These are phyloP conservation scores for Mortierella alpina DNA, from an alignment of 192 early-diverging fungal genomes.

Conservation along the genomic window DNA sequence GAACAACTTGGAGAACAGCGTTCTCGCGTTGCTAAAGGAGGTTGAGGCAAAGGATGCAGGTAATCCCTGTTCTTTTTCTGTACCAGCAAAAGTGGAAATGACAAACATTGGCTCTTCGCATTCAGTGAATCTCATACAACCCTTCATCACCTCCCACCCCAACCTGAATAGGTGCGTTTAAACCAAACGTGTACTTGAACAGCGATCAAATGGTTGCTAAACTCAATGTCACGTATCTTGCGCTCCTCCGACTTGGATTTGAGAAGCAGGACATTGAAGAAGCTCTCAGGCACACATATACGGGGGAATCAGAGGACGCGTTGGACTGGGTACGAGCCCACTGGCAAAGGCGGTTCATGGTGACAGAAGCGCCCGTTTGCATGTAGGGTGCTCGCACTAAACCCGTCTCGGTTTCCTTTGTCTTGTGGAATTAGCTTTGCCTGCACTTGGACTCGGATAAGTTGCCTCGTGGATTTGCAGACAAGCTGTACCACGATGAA, in stretches of 20 bases:
- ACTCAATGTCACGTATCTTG: slow-evolving; percentile 60
- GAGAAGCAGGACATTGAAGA: slow-evolving; percentile 54
- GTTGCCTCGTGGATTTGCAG: slow-evolving; percentile 59
- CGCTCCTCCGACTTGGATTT: slow-evolving; percentile 59
- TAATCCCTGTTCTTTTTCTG: not conserved
- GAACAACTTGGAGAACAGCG: slow-evolving; percentile 50
- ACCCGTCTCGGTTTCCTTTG: not conserved
- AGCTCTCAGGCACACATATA: slow-evolving; percentile 52
- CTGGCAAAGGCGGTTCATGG: no score
- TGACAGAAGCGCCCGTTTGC: not conserved
- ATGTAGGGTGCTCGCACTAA: not conserved
- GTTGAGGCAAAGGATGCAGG: slow-evolving; percentile 44
- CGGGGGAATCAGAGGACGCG: slow-evolving; percentile 52
- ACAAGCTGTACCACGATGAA: slow-evolving; percentile 62
- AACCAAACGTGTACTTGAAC: slow-evolving; percentile 28
- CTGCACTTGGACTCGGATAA: slow-evolving; percentile 53
- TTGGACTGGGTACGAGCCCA: slow-evolving; percentile 64
- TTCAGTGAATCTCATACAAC: not conserved
- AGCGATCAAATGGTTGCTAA: slow-evolving; percentile 55
- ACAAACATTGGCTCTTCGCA: not conserved
- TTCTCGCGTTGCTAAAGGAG: slow-evolving; percentile 47
- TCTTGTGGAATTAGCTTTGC: slow-evolving; percentile 19
- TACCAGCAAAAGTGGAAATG: not conserved
- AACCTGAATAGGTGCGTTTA: slow-evolving; percentile 19
- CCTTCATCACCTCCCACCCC: not conserved